These are phyloP conservation scores for Fusarium citri DNA, from an alignment of 2,329 filamentous ascomycete genomes.

Conservation along the genomic window DNA sequence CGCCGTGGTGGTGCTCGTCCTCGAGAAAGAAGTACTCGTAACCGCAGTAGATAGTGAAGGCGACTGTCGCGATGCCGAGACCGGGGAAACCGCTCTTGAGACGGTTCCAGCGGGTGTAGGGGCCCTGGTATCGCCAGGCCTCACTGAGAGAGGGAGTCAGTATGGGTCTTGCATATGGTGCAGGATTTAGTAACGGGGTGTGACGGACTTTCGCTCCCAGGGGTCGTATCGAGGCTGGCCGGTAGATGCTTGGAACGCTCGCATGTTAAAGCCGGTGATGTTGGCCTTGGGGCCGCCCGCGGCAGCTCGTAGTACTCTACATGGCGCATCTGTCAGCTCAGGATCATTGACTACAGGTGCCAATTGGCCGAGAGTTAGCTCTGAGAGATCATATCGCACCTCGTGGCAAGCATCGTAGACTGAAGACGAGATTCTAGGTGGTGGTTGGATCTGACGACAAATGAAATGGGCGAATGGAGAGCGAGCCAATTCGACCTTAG, in stretches of 20 bases:
- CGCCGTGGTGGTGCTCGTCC: conserved; percentile 71
- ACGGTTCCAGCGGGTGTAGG: conserved; percentile 88
- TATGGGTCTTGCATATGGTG: background rate
- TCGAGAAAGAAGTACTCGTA: conserved; percentile 90
- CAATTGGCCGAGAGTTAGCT: conserved; percentile 18
- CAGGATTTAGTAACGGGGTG: background rate
- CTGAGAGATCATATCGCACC: conserved; percentile 45
- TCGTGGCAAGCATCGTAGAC: conserved; percentile 55
- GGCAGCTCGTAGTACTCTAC: conserved; percentile 63
- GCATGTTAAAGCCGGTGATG: conserved; percentile 92
- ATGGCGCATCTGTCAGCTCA: conserved; percentile 30
- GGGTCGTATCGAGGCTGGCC: conserved; percentile 73
- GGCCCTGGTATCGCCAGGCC: conserved; percentile 92
- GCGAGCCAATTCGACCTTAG: conserved; percentile 46
- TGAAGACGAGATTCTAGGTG: conserved; percentile 39
- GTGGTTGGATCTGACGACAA: conserved; percentile 46
- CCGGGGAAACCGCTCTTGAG: conserved; percentile 90
- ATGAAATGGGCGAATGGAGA: conserved; percentile 48
- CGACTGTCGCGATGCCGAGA: conserved; percentile 90
- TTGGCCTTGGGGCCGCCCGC: conserved; percentile 70
- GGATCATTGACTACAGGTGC: background rate
- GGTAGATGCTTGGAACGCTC: conserved; percentile 79
- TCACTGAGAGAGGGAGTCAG: conserved; percentile 69
- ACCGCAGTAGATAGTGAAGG: conserved; percentile 88
- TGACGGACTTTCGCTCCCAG: conserved; percentile 72